phyloP scores from a whole-genome alignment of 73 alveolate species.

The Tetrahymena thermophila region DNA sequence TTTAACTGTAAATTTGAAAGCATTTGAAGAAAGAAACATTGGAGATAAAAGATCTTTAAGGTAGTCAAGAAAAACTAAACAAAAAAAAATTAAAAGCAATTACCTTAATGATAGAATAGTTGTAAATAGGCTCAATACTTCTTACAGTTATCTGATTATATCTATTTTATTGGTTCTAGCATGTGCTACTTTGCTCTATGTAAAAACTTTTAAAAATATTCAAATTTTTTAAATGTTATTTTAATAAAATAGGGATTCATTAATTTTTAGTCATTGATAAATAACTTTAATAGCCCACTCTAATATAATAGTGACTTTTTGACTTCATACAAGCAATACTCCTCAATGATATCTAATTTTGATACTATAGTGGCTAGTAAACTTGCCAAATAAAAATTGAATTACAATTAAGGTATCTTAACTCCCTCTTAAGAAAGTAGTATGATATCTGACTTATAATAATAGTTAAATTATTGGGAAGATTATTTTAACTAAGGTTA shows the following conservation, averaged over 20 bases:
- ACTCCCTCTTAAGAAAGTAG: not conserved
- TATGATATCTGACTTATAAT: not conserved
- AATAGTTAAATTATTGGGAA: not conserved
- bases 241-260: not conserved
- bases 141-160: not conserved
- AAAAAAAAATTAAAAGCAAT: not conserved
- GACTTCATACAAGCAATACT: not conserved
- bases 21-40: not conserved
- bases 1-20: not conserved
- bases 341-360: not conserved
- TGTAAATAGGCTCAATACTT: not conserved
- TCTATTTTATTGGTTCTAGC: not conserved
- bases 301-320: not conserved
- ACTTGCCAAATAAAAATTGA: not conserved
- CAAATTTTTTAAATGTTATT: not conserved
- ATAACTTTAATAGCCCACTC: not conserved
- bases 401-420: not conserved
- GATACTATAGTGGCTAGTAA: not conserved
- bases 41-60: not conserved
- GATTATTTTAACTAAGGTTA: not conserved
- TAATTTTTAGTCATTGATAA: not conserved
- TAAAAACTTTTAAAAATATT: not conserved
- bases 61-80: not conserved
- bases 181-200: not conserved
- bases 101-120: not conserved